Conservation (phyloP, 768 basidiomycete genomes). For the Podaxis sp. region DNA sequence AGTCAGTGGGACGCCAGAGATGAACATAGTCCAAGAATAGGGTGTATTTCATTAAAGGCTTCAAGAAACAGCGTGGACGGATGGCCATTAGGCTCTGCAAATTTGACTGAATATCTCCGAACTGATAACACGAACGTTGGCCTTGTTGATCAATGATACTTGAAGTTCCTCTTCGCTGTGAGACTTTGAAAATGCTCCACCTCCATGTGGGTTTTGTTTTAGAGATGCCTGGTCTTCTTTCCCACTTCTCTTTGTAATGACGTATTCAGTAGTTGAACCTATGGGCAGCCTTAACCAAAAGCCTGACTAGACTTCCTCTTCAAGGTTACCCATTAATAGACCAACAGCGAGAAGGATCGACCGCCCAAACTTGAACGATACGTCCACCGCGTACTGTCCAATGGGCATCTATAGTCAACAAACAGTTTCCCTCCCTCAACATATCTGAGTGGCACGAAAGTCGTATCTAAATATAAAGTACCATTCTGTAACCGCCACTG, state of each 20-base stretch:
- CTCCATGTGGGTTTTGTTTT: constrained; percentile 5
- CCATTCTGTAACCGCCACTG: not conserved
- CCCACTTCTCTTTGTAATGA: not conserved
- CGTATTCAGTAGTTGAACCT: not conserved
- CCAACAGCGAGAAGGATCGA: not conserved
- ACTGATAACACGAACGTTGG: not conserved
- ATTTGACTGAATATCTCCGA: not conserved
- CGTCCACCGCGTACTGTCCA: not conserved
- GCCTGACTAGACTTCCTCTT: not conserved
- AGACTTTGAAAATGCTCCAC: constrained; percentile 2
- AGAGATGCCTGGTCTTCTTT: constrained; percentile 1
- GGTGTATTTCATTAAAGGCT: not conserved
- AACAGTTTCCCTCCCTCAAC: not conserved
- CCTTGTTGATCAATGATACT: not conserved
- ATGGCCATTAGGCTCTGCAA: not conserved
- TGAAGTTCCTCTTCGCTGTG: not conserved
- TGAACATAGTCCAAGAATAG: not conserved
- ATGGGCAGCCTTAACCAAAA: not conserved
- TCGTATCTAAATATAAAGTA: not conserved
- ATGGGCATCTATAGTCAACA: not conserved
- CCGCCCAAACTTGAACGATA: not conserved
- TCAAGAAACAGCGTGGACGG: not conserved
- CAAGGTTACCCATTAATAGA: not conserved
- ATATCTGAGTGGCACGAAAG: not conserved
- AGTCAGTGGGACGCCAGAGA: not conserved